A percentile compares a stretch with the other conserved stretches of the same genome.
phyloP scores from a whole-genome alignment of 202 grass and related monocot genomes.

The Musa balbisiana region DNA sequence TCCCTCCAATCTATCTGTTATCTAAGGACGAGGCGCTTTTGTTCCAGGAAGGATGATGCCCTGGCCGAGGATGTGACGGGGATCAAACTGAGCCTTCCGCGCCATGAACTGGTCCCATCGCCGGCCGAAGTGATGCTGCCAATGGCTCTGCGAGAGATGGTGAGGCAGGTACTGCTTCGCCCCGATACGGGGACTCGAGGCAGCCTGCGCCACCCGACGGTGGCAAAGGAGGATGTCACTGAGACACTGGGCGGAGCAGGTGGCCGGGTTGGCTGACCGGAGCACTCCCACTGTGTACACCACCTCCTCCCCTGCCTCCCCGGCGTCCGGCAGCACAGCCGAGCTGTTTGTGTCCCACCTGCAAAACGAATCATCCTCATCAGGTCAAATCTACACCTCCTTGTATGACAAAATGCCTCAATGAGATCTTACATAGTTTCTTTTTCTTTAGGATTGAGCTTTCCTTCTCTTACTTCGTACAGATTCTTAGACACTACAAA shows the following conservation, averaged over 20 bases:
- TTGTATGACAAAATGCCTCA: neutral
- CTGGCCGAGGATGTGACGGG: constrained; percentile 48
- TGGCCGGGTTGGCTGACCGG: constrained; percentile 46
- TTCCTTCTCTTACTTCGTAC: no score
- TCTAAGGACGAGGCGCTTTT: neutral
- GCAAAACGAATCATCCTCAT: constrained; percentile 1
- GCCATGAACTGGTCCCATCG: constrained; percentile 47
- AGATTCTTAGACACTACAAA: no score
- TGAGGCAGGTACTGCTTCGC: constrained; percentile 68
- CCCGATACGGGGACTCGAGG: constrained; percentile 29
- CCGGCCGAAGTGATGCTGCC: constrained; percentile 54
- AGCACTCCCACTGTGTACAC: constrained; percentile 64
- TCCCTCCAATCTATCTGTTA: neutral
- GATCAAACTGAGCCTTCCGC: constrained; percentile 53
- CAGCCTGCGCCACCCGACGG: constrained; percentile 37
- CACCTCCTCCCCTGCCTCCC: constrained; percentile 24
- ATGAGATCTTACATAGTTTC: neutral
- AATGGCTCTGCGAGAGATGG: constrained; percentile 41
- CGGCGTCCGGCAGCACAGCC: constrained; percentile 38
- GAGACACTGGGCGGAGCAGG: constrained; percentile 49
- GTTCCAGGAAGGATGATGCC: constrained; percentile 49
- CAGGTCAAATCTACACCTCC: no score
- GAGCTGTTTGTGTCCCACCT: constrained; percentile 75
- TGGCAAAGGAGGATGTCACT: constrained; percentile 38
- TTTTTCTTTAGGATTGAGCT: no score